Percentiles rank a stretch among this genome's conserved stretches.
Conservation (phyloP, 352 stramenopile species). For the Phytophthora hybrid region DNA sequence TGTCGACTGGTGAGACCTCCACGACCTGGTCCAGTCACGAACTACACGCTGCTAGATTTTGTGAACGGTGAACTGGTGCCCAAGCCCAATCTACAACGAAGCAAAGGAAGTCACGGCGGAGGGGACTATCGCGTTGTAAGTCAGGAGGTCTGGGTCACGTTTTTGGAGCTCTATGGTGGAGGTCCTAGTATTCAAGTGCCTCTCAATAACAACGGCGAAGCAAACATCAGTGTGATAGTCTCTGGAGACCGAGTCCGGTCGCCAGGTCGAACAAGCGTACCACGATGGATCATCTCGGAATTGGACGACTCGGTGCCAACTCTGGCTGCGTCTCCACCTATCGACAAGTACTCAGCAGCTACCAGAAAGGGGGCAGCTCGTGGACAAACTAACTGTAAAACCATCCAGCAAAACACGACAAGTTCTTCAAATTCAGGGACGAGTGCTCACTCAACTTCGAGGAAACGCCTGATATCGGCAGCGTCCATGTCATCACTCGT, state of each 20-base stretch:
- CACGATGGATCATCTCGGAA: constrained; percentile 64
- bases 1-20: constrained; percentile 24
- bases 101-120: constrained; percentile 41
- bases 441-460: constrained; percentile 8
- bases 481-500: constrained; percentile 32
- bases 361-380: constrained; percentile 26
- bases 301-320: constrained; percentile 51
- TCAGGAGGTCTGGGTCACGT: constrained; percentile 73
- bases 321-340: constrained; percentile 13
- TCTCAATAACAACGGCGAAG: constrained; percentile 13
- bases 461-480: constrained; percentile 29
- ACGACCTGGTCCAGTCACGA: constrained; percentile 65
- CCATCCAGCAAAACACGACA: neutral
- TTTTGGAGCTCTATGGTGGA: constrained; percentile 65
- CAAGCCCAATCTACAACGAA: constrained; percentile 52
- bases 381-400: constrained; percentile 13
- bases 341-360: constrained; percentile 17
- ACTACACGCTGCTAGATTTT: constrained; percentile 75
- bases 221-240: neutral
- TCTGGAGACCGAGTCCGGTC: constrained; percentile 2
- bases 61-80: constrained; percentile 66
- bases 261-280: neutral
- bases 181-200: constrained; percentile 66
- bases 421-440: neutral
- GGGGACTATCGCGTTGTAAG: constrained; percentile 75